Base-by-base conservation (phyloP, 441 rosid species). In the Aquilaria agallochum region DNA sequence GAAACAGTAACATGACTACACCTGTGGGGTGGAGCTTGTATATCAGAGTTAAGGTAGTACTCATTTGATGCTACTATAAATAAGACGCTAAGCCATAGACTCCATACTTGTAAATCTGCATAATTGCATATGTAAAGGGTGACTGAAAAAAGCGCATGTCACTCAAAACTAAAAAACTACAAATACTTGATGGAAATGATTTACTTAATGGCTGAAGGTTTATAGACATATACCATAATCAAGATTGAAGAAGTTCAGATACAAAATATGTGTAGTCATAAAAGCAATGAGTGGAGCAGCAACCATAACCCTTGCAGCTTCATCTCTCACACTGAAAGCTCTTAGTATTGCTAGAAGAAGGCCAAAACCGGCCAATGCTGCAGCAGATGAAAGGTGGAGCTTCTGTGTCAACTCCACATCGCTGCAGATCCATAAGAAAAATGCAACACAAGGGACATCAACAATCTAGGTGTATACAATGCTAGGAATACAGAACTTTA, bases 401-500 rank as follows among this genome's bases (percentile, higher is more conserved):
- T 78, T 80, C 81, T 83, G 80, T 12, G 81, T 83, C 73, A 80
- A 60, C 65, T 75, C 89, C 57, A 86, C 89, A 70, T 81, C 87
- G 63, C 89, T 85, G 49, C 56, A 49, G 44, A 62, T 10, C 63
- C 50, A 36, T 36, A 4, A 8, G 42, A 36, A 36, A 36, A 8
- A 36, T 36, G 42, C 42, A 36, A 36, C 42, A 36, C 5, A 36
- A 36, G 42, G 8, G 42, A 4, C 5, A 36, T 36, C 2, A 36
- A 36, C 2, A 2, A 36, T 36, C 42, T 36, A 1, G 7, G 7
- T 8, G 7, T 4, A 36, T 4, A 36, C 7, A 5, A 36, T 4
- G 5, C 5, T 36, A 36, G 42, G 42, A 36, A 36, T 36, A 8
- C 42, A 36, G 42, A 36, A 5, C 42, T 8, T 36, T 4, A 8